Evolutionary conservation across 1,284 basidiomycete genomes (phyloP).

Genomic region (Malassezia globosa): DNA sequence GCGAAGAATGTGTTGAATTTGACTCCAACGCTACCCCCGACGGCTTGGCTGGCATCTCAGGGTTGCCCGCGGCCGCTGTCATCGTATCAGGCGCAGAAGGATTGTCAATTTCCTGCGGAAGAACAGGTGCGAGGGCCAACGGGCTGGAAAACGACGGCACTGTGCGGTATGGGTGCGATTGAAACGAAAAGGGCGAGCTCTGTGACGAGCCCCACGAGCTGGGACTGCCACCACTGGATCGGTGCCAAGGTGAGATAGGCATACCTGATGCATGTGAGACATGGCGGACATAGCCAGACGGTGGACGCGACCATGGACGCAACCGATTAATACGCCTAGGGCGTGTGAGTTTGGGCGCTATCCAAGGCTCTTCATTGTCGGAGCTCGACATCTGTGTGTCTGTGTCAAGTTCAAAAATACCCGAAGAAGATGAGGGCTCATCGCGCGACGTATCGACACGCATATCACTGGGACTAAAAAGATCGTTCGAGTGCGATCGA

Average conservation of each 20-base stretch:
- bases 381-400: slow-evolving; percentile 11
- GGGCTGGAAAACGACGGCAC: slow-evolving; percentile 43
- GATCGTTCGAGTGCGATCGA: too few species aligned
- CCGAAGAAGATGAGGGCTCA: slow-evolving; percentile 4
- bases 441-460: too few species aligned
- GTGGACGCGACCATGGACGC: not conserved
- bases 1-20: not conserved
- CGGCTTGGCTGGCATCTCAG: not conserved
- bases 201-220: not conserved
- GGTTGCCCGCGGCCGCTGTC: too few species aligned
- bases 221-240: too few species aligned
- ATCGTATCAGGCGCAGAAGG: not conserved
- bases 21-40: too few species aligned
- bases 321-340: not conserved
- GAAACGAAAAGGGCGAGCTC: slow-evolving; percentile 5
- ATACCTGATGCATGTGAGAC: not conserved
- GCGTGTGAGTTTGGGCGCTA: not conserved
- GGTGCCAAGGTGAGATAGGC: not conserved
- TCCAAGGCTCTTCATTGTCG: slow-evolving; percentile 8
- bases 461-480: too few species aligned
- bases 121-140: slow-evolving; percentile 34
- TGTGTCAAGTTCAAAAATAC: slow-evolving; percentile 14
- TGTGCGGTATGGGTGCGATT: slow-evolving; percentile 16
- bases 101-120: slow-evolving; percentile 30
- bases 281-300: not conserved